Conservation (phyloP, 495 filamentous ascomycete species). For the Sordaria brevicollis region DNA sequence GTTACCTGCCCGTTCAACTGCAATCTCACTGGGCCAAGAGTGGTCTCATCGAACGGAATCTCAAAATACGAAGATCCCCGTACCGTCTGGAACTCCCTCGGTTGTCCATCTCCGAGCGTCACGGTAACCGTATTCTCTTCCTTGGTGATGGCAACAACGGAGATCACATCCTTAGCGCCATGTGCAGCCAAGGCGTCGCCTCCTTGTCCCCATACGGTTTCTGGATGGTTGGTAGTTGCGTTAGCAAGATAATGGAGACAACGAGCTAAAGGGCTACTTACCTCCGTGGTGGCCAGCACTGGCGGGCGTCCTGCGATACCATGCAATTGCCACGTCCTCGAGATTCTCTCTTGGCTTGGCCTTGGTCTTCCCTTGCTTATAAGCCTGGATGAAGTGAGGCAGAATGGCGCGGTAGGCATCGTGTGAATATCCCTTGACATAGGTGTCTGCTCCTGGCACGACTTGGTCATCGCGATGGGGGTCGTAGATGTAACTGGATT, state of each 20-base stretch:
- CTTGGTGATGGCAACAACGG: conserved; percentile 31
- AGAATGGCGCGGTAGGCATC: conserved; percentile 38
- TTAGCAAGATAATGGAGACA: conserved; percentile 2
- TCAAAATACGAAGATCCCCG: conserved; percentile 38
- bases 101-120: conserved; percentile 35
- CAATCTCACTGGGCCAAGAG: conserved; percentile 40
- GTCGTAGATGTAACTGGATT: conserved; percentile 64
- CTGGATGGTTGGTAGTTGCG: conserved; percentile 10
- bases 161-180: conserved; percentile 37
- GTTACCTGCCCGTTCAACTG: conserved; percentile 34
- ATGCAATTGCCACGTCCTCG: conserved; percentile 43
- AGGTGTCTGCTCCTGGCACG: conserved; percentile 38
- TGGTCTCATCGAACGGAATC: conserved; percentile 37
- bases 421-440: conserved; percentile 33
- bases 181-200: conserved; percentile 25
- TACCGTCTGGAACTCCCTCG: conserved; percentile 2
- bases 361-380: conserved; percentile 42
- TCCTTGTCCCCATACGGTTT: conserved; percentile 36
- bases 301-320: conserved; percentile 50
- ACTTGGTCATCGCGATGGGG: conserved; percentile 35
- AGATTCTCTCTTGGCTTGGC: conserved; percentile 24
- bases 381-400: conserved; percentile 55
- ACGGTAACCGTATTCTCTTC: conserved; percentile 30
- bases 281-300: conserved; percentile 22
- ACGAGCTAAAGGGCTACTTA: conserved; percentile 27